Conservation (phyloP, 495 filamentous ascomycete genomes). For the Aspergillus haitiensis region DNA sequence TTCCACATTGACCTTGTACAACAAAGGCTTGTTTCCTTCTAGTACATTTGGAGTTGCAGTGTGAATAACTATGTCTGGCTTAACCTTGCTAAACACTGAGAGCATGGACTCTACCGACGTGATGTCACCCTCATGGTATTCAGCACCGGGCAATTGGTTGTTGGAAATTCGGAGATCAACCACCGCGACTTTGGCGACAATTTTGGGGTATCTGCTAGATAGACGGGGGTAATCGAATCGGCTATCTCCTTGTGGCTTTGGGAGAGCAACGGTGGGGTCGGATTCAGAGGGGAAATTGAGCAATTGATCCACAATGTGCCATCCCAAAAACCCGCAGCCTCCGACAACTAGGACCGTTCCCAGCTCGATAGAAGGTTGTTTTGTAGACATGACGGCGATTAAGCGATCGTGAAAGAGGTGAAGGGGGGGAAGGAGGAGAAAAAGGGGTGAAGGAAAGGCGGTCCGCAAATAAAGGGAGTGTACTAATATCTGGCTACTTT, state of each 20-base stretch:
- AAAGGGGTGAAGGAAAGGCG: conserved; percentile 15
- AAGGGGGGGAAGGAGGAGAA: conserved; percentile 23
- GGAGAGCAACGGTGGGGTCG: conserved; percentile 45
- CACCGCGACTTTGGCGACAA: conserved; percentile 67
- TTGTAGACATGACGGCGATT: conserved; percentile 34
- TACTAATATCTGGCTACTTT: conserved; percentile 7
- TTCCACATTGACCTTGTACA: conserved; percentile 83
- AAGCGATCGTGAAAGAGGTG: conserved; percentile 1
- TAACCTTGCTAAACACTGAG: conserved; percentile 63
- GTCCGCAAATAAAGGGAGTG: conserved; percentile 1
- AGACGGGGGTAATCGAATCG: conserved; percentile 46
- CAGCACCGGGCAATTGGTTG: conserved; percentile 72
- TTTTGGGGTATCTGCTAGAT: conserved; percentile 41
- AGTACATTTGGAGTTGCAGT: conserved; percentile 75
- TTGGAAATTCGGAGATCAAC: conserved; percentile 77
- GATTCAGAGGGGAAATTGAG: conserved; percentile 53
- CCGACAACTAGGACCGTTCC: conserved; percentile 57
- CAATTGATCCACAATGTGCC: conserved; percentile 59
- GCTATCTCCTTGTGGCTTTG: conserved; percentile 39
- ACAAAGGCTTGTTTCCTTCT: conserved; percentile 47
- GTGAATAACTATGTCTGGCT: conserved; percentile 90
- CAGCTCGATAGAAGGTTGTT: conserved; percentile 39
- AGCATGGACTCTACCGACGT: conserved; percentile 67
- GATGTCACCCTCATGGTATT: conserved; percentile 86
- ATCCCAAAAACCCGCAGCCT: conserved; percentile 59